phyloP scores from a whole-genome alignment of 2,329 filamentous ascomycete genomes.

The Taxawa tesnikishii region DNA sequence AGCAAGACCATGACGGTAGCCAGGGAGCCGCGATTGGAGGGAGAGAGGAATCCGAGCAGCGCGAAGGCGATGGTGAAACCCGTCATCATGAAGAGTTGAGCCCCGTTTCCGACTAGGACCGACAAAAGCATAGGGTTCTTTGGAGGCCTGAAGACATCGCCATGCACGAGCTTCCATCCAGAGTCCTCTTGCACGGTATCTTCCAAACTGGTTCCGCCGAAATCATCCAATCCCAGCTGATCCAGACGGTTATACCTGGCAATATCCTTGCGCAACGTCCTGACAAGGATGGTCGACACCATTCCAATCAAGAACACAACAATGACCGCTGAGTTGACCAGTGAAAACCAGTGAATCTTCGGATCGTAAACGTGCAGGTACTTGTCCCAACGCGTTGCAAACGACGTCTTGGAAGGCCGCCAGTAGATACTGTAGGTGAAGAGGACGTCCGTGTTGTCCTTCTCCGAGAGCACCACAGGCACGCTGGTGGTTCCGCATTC shows the following conservation, averaged over 20 bases:
- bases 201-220: constrained; percentile 65
- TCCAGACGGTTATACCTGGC: constrained; percentile 92
- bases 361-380: constrained; percentile 95
- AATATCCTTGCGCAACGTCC: constrained; percentile 88
- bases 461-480: constrained; percentile 53
- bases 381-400: constrained; percentile 98
- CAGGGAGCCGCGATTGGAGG: constrained; percentile 86
- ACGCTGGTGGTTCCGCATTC: constrained; percentile 51
- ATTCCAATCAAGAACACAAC: constrained; percentile 85
- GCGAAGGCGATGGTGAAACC: constrained; percentile 90
- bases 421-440: constrained; percentile 94
- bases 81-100: constrained; percentile 95
- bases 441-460: constrained; percentile 50
- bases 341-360: constrained; percentile 98
- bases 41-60: constrained; percentile 85
- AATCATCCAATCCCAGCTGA: constrained; percentile 77
- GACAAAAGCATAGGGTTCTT: constrained; percentile 73
- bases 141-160: constrained; percentile 89
- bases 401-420: constrained; percentile 71
- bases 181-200: constrained; percentile 96
- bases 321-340: constrained; percentile 91
- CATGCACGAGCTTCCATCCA: constrained; percentile 96
- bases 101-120: constrained; percentile 81
- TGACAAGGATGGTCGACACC: constrained; percentile 81
- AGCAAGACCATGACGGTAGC: constrained; percentile 88